Evolutionary conservation across 305 asterid species (phyloP).

Genomic region (Lippia alba): DNA sequence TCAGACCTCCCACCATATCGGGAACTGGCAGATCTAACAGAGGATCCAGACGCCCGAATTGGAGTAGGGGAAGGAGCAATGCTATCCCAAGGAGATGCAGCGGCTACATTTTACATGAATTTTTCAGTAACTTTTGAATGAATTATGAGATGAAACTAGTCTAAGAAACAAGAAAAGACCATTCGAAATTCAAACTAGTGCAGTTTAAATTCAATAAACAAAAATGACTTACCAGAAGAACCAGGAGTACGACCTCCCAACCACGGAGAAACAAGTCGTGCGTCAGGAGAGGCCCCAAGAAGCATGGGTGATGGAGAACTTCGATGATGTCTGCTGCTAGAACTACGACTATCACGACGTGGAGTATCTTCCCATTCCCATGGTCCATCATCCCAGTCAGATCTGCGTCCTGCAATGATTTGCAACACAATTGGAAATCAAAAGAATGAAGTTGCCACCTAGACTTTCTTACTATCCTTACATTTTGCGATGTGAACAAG

Average conservation of each 20-base stretch:
- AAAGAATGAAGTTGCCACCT: background rate
- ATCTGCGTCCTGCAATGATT: slow-evolving; percentile 75
- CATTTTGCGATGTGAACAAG: slow-evolving; percentile 9
- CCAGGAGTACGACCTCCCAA: slow-evolving; percentile 83
- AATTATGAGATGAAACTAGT: slow-evolving; percentile 29
- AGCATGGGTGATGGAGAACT: slow-evolving; percentile 86
- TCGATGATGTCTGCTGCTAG: slow-evolving; percentile 61
- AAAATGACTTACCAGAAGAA: slow-evolving; percentile 54
- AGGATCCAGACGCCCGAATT: slow-evolving; percentile 87
- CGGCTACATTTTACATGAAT: slow-evolving; percentile 42
- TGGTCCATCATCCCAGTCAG: slow-evolving; percentile 97
- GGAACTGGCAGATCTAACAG: slow-evolving; percentile 70
- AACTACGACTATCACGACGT: slow-evolving; percentile 58
- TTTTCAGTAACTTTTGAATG: slow-evolving; percentile 34
- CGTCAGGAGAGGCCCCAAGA: slow-evolving; percentile 92
- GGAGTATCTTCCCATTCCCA: slow-evolving; percentile 99
- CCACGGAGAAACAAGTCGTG: slow-evolving; percentile 95
- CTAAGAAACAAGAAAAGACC: slow-evolving; percentile 31
- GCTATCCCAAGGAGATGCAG: slow-evolving; percentile 93
- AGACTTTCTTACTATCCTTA: background rate
- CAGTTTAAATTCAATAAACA: slow-evolving; percentile 1
- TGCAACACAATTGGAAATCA: slow-evolving; percentile 32
- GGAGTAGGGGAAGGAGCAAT: slow-evolving; percentile 94
- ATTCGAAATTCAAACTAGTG: slow-evolving; percentile 27
- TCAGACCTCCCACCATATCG: slow-evolving; percentile 65